Conservation (phyloP, 2,329 filamentous ascomycete genomes). For the Colletotrichum sp. region DNA sequence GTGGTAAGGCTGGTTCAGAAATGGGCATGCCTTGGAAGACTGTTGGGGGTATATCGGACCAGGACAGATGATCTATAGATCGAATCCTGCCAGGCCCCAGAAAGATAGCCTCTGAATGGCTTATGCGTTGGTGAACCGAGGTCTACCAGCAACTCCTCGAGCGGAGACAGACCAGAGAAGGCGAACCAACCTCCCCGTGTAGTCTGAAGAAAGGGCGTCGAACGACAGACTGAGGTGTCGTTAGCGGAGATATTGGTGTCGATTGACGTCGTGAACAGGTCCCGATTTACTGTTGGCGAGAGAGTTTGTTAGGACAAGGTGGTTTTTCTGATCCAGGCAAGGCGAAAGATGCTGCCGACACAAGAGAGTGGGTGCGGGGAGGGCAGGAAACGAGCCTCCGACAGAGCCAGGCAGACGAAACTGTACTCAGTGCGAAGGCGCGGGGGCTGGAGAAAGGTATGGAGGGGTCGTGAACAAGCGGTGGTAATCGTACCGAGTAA, state of each 20-base stretch:
- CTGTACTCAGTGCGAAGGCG: background rate
- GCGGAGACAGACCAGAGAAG: constrained; percentile 37
- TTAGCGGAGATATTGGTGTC: background rate
- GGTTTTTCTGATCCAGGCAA: background rate
- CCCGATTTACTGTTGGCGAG: background rate
- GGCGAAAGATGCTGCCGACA: background rate
- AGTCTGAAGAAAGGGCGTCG: background rate
- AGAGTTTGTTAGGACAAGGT: background rate
- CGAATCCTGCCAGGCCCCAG: constrained; percentile 17
- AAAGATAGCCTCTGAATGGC: constrained; percentile 3
- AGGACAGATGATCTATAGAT: constrained; percentile 14
- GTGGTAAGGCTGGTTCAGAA: constrained; percentile 2
- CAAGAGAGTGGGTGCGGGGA: constrained; percentile 1
- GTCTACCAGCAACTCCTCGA: constrained; percentile 14
- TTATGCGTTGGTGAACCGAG: constrained; percentile 6
- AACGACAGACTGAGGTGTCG: background rate
- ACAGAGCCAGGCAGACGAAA: background rate
- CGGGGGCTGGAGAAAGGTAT: background rate
- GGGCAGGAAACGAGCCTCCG: background rate
- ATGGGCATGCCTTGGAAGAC: constrained; percentile 18
- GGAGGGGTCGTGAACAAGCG: background rate
- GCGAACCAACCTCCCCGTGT: constrained; percentile 38
- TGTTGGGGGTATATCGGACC: constrained; percentile 2
- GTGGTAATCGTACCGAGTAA: constrained; percentile 2
- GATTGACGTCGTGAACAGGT: background rate